Evolutionary conservation across 495 filamentous ascomycete genomes (phyloP).

Genomic region (Lophiotrema nucula): DNA sequence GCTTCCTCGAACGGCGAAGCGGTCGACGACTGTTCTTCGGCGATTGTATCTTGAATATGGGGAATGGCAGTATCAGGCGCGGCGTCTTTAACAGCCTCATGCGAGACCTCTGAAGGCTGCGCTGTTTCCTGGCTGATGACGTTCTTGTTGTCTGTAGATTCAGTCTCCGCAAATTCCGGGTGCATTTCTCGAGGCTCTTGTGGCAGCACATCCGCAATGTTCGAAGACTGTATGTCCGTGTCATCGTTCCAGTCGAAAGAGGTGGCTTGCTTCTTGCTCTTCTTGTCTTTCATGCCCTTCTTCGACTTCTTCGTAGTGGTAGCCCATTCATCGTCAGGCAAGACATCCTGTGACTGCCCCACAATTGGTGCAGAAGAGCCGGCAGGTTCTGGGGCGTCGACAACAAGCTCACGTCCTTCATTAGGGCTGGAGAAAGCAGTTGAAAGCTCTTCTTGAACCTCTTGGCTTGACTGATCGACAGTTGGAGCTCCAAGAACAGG

Average conservation of each 20-base stretch:
- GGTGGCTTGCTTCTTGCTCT: constrained; percentile 14
- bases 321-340: constrained; percentile 15
- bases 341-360: not conserved
- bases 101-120: too few relatives aligned
- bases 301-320: constrained; percentile 28
- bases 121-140: too few relatives aligned
- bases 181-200: too few relatives aligned
- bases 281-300: constrained; percentile 34
- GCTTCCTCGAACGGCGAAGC: constrained; percentile 9
- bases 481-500: not conserved
- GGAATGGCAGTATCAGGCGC: not conserved
- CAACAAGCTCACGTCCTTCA: not conserved
- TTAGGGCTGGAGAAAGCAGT: not conserved
- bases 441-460: not conserved
- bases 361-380: not conserved
- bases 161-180: too few relatives aligned
- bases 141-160: too few relatives aligned
- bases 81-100: not conserved
- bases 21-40: not conserved
- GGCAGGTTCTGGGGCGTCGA: not conserved
- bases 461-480: not conserved
- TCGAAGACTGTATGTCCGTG: too few relatives aligned
- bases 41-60: not conserved
- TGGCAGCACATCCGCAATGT: too few relatives aligned
- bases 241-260: not conserved